A percentile compares a stretch with the other conserved stretches of the same genome.
phyloP scores from a whole-genome alignment of 768 basidiomycete genomes.

The Xerocomellus amylosporus region DNA sequence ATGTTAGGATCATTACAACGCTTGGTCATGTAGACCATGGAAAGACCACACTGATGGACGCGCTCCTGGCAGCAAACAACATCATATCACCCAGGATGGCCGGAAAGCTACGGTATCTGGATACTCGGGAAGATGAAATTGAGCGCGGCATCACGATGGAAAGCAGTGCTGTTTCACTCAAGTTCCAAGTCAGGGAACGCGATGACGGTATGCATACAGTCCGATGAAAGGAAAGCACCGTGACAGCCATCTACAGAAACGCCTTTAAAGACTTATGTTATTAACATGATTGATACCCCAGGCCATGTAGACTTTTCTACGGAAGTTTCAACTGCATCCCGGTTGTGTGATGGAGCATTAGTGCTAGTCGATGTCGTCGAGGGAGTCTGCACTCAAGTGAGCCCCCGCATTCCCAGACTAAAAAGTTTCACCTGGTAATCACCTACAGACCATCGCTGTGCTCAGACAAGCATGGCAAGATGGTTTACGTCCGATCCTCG shows the following conservation, averaged over 20 bases:
- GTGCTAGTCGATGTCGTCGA: slow-evolving; percentile 96
- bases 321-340: slow-evolving; percentile 92
- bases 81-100: slow-evolving; percentile 95
- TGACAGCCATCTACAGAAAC: slow-evolving; percentile 48
- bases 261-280: slow-evolving; percentile 66
- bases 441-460: slow-evolving; percentile 83
- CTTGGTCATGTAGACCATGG: slow-evolving; percentile 94
- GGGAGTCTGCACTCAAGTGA: slow-evolving; percentile 95
- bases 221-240: slow-evolving; percentile 7
- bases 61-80: slow-evolving; percentile 93
- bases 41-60: slow-evolving; percentile 94
- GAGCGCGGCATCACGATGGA: slow-evolving; percentile 99
- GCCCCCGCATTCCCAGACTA: slow-evolving; percentile 18
- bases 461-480: slow-evolving; percentile 94
- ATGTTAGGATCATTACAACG: slow-evolving; percentile 78
- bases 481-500: slow-evolving; percentile 81
- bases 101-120: slow-evolving; percentile 93
- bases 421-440: background rate
- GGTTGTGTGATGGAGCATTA: slow-evolving; percentile 92
- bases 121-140: slow-evolving; percentile 95
- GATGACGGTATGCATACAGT: slow-evolving; percentile 53
- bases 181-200: slow-evolving; percentile 76
- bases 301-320: slow-evolving; percentile 99
- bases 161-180: slow-evolving; percentile 88
- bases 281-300: slow-evolving; percentile 98